These are phyloP conservation scores for Coelastrella sp. DNA, from an alignment of 139 green algal species.

Conservation along the genomic window DNA sequence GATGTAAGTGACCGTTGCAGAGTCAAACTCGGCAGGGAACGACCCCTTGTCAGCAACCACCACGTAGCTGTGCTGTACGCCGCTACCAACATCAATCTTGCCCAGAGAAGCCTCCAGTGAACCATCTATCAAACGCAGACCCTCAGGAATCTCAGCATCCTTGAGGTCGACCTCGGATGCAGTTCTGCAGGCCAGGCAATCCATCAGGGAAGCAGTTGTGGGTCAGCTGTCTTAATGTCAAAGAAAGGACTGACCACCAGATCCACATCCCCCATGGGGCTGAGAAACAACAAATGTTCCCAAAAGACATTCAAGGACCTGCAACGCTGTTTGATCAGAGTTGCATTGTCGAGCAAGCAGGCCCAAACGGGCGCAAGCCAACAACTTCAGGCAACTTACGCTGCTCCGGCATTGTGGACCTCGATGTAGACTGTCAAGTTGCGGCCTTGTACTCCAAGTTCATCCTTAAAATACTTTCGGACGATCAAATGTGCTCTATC, in stretches of 20 bases:
- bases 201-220: not conserved
- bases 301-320: not conserved
- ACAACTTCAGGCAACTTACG: conserved; percentile 28
- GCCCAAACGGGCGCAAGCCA: not conserved
- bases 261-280: too few relatives aligned
- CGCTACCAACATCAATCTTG: conserved; percentile 52
- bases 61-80: conserved; percentile 52
- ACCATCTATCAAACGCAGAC: conserved; percentile 48
- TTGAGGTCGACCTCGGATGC: conserved; percentile 48
- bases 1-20: conserved; percentile 50
- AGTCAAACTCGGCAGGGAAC: conserved; percentile 17
- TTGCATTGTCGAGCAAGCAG: too few relatives aligned
- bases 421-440: conserved; percentile 59
- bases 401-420: conserved; percentile 55
- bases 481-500: conserved; percentile 55
- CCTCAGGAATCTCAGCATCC: conserved; percentile 41
- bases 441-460: conserved; percentile 56
- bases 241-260: too few relatives aligned
- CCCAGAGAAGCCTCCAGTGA: conserved; percentile 19
- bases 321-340: not conserved
- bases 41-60: conserved; percentile 49
- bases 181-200: conserved; percentile 39
- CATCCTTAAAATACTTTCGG: conserved; percentile 56
- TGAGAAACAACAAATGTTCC: too few relatives aligned
- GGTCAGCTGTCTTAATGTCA: not conserved